Percentiles rank a stretch among this genome's conserved stretches.
phyloP scores from a whole-genome alignment of 2,329 filamentous ascomycete species.

The Helotiales sp. region DNA sequence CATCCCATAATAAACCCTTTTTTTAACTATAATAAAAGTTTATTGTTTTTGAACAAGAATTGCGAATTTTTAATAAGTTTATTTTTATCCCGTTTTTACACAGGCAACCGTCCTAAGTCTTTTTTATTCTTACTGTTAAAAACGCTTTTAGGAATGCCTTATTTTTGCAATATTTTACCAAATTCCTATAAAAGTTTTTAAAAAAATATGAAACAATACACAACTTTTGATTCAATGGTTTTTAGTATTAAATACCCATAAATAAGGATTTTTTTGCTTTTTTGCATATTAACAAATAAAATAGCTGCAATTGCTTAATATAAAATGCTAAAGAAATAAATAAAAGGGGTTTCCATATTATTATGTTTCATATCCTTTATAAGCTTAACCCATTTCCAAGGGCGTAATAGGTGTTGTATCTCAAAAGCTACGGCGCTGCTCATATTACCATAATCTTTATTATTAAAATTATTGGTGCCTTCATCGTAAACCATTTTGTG shows the following conservation, averaged over 20 bases:
- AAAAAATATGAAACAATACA: constrained; percentile 33
- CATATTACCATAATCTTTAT: constrained; percentile 31
- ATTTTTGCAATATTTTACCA: constrained; percentile 17
- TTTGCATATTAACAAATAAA: constrained; percentile 19
- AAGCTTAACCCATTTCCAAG: constrained; percentile 23
- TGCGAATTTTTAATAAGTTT: constrained; percentile 18
- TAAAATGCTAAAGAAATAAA: constrained; percentile 26
- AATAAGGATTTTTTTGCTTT: constrained; percentile 31
- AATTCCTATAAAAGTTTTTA: constrained; percentile 22
- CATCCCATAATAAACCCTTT: constrained; percentile 29
- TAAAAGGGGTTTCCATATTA: constrained; percentile 19
- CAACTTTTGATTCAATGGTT: constrained; percentile 27
- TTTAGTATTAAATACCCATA: constrained; percentile 28
- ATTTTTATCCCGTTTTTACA: constrained; percentile 24
- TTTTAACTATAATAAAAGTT: constrained; percentile 28
- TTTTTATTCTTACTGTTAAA: constrained; percentile 17
- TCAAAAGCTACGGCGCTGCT: constrained; percentile 22
- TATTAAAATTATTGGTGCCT: constrained; percentile 25
- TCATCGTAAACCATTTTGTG: constrained; percentile 27
- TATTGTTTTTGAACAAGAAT: constrained; percentile 28
- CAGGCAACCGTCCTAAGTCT: constrained; percentile 20
- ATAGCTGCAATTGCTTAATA: constrained; percentile 23
- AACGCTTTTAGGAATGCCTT: constrained; percentile 13
- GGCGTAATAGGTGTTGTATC: constrained; percentile 18
- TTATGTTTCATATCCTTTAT: constrained; percentile 21